A percentile compares a stretch with the other conserved stretches of the same genome.
phyloP scores from a whole-genome alignment of 176 grass and related monocot genomes.

The Aegilops tauschii region DNA sequence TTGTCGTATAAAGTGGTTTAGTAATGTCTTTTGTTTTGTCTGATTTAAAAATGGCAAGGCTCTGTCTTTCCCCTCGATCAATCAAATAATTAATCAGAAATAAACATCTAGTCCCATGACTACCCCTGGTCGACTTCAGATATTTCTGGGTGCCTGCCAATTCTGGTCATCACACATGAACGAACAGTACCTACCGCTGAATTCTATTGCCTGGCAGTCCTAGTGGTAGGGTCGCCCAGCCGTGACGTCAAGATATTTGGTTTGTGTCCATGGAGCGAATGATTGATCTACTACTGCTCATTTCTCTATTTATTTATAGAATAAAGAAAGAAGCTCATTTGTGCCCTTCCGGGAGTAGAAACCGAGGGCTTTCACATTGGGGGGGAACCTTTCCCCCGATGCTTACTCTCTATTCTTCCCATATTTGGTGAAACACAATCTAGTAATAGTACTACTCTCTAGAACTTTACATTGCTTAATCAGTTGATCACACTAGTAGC shows the following conservation, averaged over 20 bases:
- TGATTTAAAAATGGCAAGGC: too few relatives aligned
- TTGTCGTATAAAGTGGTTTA: too few relatives aligned
- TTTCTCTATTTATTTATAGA: not conserved
- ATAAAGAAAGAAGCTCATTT: not conserved
- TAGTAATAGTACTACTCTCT: too few relatives aligned
- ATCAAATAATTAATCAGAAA: too few relatives aligned
- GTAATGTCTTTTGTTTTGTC: too few relatives aligned
- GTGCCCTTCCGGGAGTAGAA: not conserved
- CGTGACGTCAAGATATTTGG: too few relatives aligned
- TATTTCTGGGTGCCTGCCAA: not conserved
- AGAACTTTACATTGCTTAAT: too few relatives aligned
- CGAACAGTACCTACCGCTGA: not conserved
- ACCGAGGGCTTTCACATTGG: not conserved
- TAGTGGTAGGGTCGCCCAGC: too few relatives aligned
- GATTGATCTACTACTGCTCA: not conserved
- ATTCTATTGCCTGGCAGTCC: too few relatives aligned
- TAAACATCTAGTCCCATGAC: too few relatives aligned
- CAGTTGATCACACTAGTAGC: conserved; percentile 15
- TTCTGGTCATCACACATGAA: not conserved
- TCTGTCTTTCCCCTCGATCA: too few relatives aligned
- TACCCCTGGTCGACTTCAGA: not conserved
- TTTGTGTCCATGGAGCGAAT: not conserved
- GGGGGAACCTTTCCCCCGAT: not conserved
- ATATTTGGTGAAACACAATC: too few relatives aligned
- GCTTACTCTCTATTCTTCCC: not conserved